Base-by-base conservation (phyloP, 176 grass and related monocot genomes). In the Juncus effusus region DNA sequence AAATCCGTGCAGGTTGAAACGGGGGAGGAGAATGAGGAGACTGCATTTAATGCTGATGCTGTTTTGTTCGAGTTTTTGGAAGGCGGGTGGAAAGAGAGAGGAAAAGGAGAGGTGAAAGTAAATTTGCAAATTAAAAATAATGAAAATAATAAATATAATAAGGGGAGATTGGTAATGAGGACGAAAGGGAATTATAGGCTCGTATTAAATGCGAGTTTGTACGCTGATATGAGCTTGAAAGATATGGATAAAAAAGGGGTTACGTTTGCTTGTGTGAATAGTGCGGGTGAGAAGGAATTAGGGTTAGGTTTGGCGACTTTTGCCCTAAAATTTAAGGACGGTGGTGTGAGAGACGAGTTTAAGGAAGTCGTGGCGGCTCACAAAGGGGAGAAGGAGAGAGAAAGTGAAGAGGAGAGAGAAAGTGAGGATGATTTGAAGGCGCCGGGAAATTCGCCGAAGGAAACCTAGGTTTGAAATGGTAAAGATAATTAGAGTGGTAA, bases 231-330 rank as follows among this genome's bases (percentile, higher is more conserved):
- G 89, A 59, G 80, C 0, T 72, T 99, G 44, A 93, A 92, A 56
- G 83, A 99, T 76, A 99, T 90, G 95, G 95, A 99, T 66, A 99
- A 99, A 80, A 99, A 81, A 76, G 95, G 89, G 0, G 79, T 90
- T 63, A 99, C 89, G 0, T 99, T 94, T 82, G 85, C 95, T 3
- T 99, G 95, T 59, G 35, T 94, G 16, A 99, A 99, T 79, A 90
- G 89, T 71, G 82, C 80, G 4, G 40, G 78, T 1, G 89, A 99
- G 55, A 64, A 72, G 16, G 84, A 84, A 8, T 82, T 71, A 2
- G 69, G 69, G 3, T 72, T 40, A 59, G 63, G 78, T 5, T 77
- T 93, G 1, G 60, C 65, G 0, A 94, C 95, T 13, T 82, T 93
- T 78, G 95, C 89, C 54, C 66, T 99, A 56, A 99, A 99, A 82